Conservation (phyloP, 768 basidiomycete species). For the Rhodocollybia butyracea region DNA sequence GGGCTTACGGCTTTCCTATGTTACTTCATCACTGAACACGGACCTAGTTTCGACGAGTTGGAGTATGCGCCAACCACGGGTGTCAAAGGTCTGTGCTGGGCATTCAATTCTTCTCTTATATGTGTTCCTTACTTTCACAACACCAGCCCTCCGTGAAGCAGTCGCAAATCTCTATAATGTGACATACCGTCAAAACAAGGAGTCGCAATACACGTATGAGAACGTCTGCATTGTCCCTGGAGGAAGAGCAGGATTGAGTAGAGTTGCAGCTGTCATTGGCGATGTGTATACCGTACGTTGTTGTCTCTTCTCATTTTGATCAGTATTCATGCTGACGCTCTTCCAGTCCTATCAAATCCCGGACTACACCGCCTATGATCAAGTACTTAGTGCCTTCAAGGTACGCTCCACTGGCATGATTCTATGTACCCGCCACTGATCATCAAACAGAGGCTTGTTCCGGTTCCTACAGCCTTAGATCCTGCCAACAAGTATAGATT, state of each 20-base stretch:
- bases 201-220: constrained; percentile 84
- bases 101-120: neutral
- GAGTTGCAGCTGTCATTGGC: constrained; percentile 88
- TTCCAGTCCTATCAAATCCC: constrained; percentile 82
- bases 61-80: constrained; percentile 95
- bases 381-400: constrained; percentile 83
- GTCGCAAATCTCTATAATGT: constrained; percentile 89
- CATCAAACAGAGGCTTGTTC: constrained; percentile 83
- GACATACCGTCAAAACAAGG: constrained; percentile 79
- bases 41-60: too few species aligned
- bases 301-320: neutral
- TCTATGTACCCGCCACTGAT: too few species aligned
- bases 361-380: constrained; percentile 89
- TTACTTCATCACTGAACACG: too few species aligned
- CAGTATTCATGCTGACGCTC: neutral
- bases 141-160: constrained; percentile 84
- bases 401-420: too few species aligned
- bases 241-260: constrained; percentile 84
- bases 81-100: constrained; percentile 59
- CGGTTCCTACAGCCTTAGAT: constrained; percentile 72
- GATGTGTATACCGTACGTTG: constrained; percentile 76
- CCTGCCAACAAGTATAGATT: constrained; percentile 69
- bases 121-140: too few species aligned
- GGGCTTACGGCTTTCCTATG: too few species aligned
- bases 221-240: constrained; percentile 96